Evolutionary conservation across 2,329 filamentous ascomycete genomes (phyloP), one percentile per base, ranked within the genome.

Genomic region (Aspergillus fischeri): DNA sequence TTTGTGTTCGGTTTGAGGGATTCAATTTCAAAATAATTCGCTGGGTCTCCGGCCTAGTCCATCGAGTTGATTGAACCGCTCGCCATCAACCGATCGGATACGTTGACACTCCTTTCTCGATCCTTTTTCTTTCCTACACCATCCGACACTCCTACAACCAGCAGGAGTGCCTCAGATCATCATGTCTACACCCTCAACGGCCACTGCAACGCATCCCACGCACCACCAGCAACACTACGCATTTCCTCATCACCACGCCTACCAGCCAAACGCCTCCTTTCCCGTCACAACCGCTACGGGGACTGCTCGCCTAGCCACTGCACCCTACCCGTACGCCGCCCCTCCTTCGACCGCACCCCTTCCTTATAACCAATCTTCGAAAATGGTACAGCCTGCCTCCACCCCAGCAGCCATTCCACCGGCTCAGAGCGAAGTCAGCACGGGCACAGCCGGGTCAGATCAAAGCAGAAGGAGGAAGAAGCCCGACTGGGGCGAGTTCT

Each of bases 131-230:
- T 49, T 66, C 55, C 54, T 54, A 54, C 52, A 55, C 51, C 57
- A 60, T 29, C 28, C 59, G 57, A 63, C 62, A 64, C 65, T 70
- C 65, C 60, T 65, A 63, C 67, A 60, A 67, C 66, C 69, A 64
- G 63, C 62, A 55, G 63, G 60, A 63, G 60, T 20, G 63, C 54
- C 57, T 61, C 59, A 54, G 57, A 68, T 63, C 69, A 73, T 63
- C 74, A 92, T 93, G 90, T 92, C 90, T 81, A 92, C 89, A 66
- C 89, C 90, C 65, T 91, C 89, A 61, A 89, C 87, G 70, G 87
- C 87, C 68, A 89, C 87, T 73, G 86, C 86, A 70, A 88, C 86
- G 65, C 81, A 90, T 70, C 86, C 86, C 72, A 84, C 83, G 68
- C 86, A 87, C 75, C 84, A 64, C 62, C 69, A 55, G 49, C 82